Evolutionary conservation across 2,329 filamentous ascomycete genomes (phyloP), one percentile per base, ranked within the genome.

Genomic region (Aspergillus jensenii): DNA sequence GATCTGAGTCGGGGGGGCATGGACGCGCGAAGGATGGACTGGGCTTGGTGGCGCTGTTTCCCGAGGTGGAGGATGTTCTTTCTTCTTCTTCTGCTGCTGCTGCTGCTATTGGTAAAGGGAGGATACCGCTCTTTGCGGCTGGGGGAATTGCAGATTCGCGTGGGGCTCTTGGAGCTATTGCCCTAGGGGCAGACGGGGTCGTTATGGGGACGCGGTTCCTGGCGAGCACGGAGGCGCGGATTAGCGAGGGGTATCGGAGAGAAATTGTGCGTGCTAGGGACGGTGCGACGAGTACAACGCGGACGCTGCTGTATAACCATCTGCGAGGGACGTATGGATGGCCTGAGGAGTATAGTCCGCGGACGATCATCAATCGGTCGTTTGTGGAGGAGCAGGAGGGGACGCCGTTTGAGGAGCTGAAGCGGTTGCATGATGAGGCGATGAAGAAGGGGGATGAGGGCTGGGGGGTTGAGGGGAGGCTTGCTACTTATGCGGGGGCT

Each of bases 161-260:
- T 3, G 82, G 82, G 0, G 74, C 77, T 0, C 77, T 79, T 3
- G 82, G 82, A 0, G 81, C 79, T 0, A 66, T 84, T 7, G 72
- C 76, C 2, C 74, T 85, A 0, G 83, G 84, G 0, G 83, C 84
- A 0, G 71, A 76, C 0, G 87, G 84, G 0, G 78, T 82, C 0
- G 84, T 79, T 0, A 78, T 90, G 77, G 88, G 88, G 0, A 90
- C 87, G 1, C 78, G 85, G 14, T 86, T 87, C 56, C 77, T 90
- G 0, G 85, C 85, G 27, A 3, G 63, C 76, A 0, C 68, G 63
- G 83, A 86, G 65, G 79, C 82, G 3, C 75, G 75, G 4, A 79
- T 86, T 41, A 72, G 78, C 9, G 71, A 70, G 23, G 84, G 83
- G 0, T 86, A 86, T 65, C 77, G 78, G 60, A 63, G 78, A 15